These are phyloP conservation scores for Gloeophyllum trabeum DNA, from an alignment of 768 basidiomycete species.

Conservation along the genomic window DNA sequence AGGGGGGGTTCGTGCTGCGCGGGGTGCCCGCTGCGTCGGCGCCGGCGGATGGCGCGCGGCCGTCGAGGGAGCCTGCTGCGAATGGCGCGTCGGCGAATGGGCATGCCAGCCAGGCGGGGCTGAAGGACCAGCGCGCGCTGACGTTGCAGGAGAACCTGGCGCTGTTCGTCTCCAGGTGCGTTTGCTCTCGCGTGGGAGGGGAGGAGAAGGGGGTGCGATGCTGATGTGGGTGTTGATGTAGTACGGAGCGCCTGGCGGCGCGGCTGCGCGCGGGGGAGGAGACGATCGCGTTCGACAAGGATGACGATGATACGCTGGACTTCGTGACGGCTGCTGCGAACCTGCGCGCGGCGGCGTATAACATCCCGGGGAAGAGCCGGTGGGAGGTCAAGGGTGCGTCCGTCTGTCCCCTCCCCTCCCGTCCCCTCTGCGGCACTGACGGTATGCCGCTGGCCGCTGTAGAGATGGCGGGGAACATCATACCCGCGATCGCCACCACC, in stretches of 20 bases:
- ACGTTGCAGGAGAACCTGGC: conserved; percentile 71
- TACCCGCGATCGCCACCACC: conserved; percentile 97
- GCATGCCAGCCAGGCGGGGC: conserved; percentile 16
- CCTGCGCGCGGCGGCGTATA: conserved; percentile 82
- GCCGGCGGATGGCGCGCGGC: conserved; percentile 6
- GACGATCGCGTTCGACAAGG: conserved; percentile 89
- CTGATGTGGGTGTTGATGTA: conserved; percentile 18
- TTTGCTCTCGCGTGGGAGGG: conserved; percentile 53
- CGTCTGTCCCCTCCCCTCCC: not conserved
- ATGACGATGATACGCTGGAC: conserved; percentile 93
- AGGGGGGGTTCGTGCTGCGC: conserved; percentile 44
- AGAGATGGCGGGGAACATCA: conserved; percentile 99
- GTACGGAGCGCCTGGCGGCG: conserved; percentile 68
- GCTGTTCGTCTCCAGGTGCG: conserved; percentile 78
- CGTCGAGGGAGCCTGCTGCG: conserved; percentile 8
- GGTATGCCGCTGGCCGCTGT: conserved; percentile 1
- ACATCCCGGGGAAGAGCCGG: conserved; percentile 78
- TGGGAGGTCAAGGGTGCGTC: conserved; percentile 91
- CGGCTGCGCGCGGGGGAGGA: conserved; percentile 57
- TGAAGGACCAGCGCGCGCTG: conserved; percentile 79
- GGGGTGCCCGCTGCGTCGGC: conserved; percentile 9
- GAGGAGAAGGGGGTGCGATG: conserved; percentile 52
- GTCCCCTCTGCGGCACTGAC: not conserved
- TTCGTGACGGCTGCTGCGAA: conserved; percentile 96
- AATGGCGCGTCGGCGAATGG: conserved; percentile 11